Evolutionary conservation across 257 asterid genomes (phyloP).

Genomic region (Plectranthus barbatus): DNA sequence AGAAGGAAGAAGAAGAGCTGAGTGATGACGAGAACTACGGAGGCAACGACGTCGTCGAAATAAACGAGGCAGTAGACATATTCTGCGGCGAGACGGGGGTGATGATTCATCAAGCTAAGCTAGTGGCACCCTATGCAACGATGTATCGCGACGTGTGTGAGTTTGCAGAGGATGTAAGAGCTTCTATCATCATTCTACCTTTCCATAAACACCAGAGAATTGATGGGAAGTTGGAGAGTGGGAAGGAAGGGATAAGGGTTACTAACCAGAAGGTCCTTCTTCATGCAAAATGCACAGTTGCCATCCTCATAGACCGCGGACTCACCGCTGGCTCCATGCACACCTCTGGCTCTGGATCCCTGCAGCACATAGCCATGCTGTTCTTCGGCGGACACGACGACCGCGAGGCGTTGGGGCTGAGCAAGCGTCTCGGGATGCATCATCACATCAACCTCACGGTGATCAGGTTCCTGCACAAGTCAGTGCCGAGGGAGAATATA

Average conservation of each 20-base stretch:
- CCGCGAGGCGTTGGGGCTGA: constrained; percentile 89
- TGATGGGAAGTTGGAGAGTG: constrained; percentile 81
- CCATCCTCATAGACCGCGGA: constrained; percentile 86
- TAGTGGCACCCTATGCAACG: constrained; percentile 57
- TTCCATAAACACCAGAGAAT: constrained; percentile 97
- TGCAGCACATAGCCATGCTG: constrained; percentile 75
- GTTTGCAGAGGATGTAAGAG: constrained; percentile 58
- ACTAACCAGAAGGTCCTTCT: constrained; percentile 86
- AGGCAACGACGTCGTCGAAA: constrained; percentile 90
- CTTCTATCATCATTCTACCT: constrained; percentile 69
- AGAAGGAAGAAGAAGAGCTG: constrained; percentile 73
- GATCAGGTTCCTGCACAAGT: constrained; percentile 60
- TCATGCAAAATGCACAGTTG: constrained; percentile 72
- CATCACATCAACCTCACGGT: constrained; percentile 80
- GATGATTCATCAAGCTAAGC: constrained; percentile 58
- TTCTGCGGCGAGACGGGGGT: constrained; percentile 67
- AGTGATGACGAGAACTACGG: constrained; percentile 93
- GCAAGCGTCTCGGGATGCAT: constrained; percentile 81
- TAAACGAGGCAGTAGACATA: constrained; percentile 83
- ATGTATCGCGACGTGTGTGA: constrained; percentile 70
- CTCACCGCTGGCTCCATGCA: constrained; percentile 50
- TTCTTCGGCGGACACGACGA: constrained; percentile 97
- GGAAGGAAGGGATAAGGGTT: constrained; percentile 79
- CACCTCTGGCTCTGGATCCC: constrained; percentile 37
- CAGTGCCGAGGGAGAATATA: constrained; percentile 30